Conservation (phyloP, 2,329 filamentous ascomycete species). For the Xenosphaeropsis pyriputrescens region DNA sequence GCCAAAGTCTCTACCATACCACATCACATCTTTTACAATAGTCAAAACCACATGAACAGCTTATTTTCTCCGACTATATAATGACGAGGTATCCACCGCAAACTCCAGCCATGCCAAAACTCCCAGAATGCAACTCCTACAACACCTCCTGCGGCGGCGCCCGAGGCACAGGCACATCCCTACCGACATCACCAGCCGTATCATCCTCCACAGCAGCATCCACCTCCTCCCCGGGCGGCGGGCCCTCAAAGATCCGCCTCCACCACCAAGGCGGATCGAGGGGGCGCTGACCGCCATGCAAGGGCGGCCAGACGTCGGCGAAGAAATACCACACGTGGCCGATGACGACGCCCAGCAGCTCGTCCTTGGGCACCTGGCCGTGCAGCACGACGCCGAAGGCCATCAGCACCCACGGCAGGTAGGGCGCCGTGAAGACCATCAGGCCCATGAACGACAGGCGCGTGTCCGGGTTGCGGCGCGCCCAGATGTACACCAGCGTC, state of each 20-base stretch:
- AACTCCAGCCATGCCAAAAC: no score
- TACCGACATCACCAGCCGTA: slow-evolving; percentile 38
- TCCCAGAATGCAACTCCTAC: no score
- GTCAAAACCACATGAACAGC: no score
- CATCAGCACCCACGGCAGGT: slow-evolving; percentile 92
- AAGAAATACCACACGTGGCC: slow-evolving; percentile 99
- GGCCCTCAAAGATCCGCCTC: slow-evolving; percentile 67
- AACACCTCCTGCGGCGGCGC: slow-evolving; percentile 10
- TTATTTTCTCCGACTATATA: no score
- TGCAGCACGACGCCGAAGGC: slow-evolving; percentile 85
- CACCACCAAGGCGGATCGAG: slow-evolving; percentile 86
- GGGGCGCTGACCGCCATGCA: slow-evolving; percentile 72
- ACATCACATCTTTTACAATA: no score
- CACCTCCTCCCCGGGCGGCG: slow-evolving; percentile 26
- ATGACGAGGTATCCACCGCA: no score
- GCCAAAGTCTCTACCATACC: no score
- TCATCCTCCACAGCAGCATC: slow-evolving; percentile 27
- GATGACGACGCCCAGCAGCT: slow-evolving; percentile 88
- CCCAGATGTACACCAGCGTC: slow-evolving; percentile 96
- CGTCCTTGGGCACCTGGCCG: slow-evolving; percentile 80
- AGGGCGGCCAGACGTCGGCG: slow-evolving; percentile 84
- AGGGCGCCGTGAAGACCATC: slow-evolving; percentile 84
- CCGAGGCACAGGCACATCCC: slow-evolving; percentile 46
- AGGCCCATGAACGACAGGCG: slow-evolving; percentile 79
- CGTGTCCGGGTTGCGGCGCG: slow-evolving; percentile 82